Evolutionary conservation across 2,329 filamentous ascomycete species (phyloP), one percentile per base, ranked within the genome.

Genomic region (Aureobasidium zeae): DNA sequence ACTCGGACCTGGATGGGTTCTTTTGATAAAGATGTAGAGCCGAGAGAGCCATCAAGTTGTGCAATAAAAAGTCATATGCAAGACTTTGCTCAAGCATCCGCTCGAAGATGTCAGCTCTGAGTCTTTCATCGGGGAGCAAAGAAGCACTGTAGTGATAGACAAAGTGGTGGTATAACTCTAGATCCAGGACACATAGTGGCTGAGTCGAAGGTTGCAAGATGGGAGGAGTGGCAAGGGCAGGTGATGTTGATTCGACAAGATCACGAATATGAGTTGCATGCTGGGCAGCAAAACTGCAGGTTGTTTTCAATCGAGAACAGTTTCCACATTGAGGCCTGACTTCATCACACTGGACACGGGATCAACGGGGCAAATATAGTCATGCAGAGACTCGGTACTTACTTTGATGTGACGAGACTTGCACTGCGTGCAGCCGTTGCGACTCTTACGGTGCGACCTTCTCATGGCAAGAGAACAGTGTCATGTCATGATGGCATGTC

Each of bases 351-450:
- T 46, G 17, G 17, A 6, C 9, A 11, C 10, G 13, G 29, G 8
- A 39, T 24, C 19, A 16, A 9, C 4, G 3, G 4, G 3, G 1
- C 4, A 6, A n/a, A n/a, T n/a, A 2, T 12, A 9, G 5, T 25
- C 3, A 3, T 4, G 16, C 10, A 8, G 6, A 15, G 12, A 10
- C 37, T 2, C 25, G 11, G 16, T 16, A 2, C 19, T 43, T 49
- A 63, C 62, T 51, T 63, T 64, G 32, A 64, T 54, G 46, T 64
- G 62, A 7, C 62, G 56, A 17, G 55, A 55, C 47, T 65, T 65
- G 45, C 62, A 65, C 48, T 62, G 55, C 6, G 52, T 22, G 35
- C 63, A 65, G 17, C 62, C 63, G 46, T 58, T 59, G 30, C 60
- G 55, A n/a, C 62, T 65, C 49, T 64, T 65, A 29, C 52, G 57